phyloP scores from a whole-genome alignment of 202 grass and related monocot genomes.

The Bolboschoenoplectus hybrid region DNA sequence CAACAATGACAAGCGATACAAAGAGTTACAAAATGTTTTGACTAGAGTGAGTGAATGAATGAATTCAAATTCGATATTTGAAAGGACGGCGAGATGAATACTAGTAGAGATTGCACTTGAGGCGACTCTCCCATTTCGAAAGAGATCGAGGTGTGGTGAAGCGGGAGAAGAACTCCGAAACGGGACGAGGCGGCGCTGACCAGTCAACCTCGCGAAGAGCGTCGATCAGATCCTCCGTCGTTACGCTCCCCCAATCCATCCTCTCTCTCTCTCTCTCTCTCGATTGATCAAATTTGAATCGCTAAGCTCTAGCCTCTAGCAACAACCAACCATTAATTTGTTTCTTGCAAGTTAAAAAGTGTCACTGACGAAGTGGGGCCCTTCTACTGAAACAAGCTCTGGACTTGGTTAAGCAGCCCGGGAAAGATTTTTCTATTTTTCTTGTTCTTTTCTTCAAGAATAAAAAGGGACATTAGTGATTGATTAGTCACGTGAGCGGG shows the following conservation, averaged over 20 bases:
- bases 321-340: no score
- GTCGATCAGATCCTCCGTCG: slow-evolving; percentile 90
- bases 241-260: slow-evolving; percentile 96
- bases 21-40: not conserved
- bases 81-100: slow-evolving; percentile 47
- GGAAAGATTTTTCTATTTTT: not conserved
- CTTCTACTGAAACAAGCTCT: not conserved
- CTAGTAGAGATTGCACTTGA: slow-evolving; percentile 99
- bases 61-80: not conserved
- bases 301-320: not conserved
- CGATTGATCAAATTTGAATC: slow-evolving; percentile 15
- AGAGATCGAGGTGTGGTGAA: slow-evolving; percentile 87
- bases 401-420: not conserved
- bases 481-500: no score
- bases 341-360: not conserved
- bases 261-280: slow-evolving; percentile 24
- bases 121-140: slow-evolving; percentile 90
- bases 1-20: not conserved
- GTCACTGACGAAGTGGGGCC: not conserved
- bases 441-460: no score
- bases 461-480: no score
- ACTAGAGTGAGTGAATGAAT: not conserved
- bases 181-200: slow-evolving; percentile 84
- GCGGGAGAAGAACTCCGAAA: slow-evolving; percentile 96
- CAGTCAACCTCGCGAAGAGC: slow-evolving; percentile 95